phyloP scores from a whole-genome alignment of 2,329 filamentous ascomycete species.

The Trichoderma polysporum region DNA sequence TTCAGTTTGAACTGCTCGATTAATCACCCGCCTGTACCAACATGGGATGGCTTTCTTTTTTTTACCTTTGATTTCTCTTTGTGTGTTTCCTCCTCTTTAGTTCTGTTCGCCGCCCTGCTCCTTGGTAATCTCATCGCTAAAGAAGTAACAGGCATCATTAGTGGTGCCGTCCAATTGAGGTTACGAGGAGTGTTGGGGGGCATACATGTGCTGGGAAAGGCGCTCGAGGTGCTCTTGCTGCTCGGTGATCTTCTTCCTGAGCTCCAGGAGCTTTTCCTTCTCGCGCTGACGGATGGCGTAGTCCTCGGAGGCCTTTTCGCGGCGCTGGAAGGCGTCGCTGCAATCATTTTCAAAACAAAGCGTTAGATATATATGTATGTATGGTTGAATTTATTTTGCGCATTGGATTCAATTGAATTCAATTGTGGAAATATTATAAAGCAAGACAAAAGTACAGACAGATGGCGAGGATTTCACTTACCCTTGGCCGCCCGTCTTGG shows the following conservation, averaged over 20 bases:
- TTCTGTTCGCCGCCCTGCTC: conserved; percentile 67
- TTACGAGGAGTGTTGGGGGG: conserved; percentile 35
- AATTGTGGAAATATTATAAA: background rate
- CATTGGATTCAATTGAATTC: too few relatives aligned
- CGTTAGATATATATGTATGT: background rate
- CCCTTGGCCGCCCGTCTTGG: conserved; percentile 53
- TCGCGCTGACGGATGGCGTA: conserved; percentile 83
- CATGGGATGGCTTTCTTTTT: background rate
- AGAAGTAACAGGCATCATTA: conserved; percentile 17
- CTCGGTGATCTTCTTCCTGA: conserved; percentile 70
- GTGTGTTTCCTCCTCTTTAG: conserved; percentile 38
- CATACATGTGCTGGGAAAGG: conserved; percentile 80
- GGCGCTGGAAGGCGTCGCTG: conserved; percentile 89
- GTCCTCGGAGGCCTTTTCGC: conserved; percentile 85
- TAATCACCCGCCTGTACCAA: background rate
- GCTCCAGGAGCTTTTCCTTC: conserved; percentile 79
- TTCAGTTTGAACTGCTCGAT: conserved; percentile 3
- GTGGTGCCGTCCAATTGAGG: background rate
- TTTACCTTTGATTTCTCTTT: background rate
- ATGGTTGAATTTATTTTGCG: background rate
- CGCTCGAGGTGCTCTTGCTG: conserved; percentile 83
- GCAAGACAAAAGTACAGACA: background rate
- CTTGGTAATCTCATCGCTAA: conserved; percentile 74
- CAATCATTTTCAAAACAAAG: background rate
- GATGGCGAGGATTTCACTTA: conserved; percentile 38